Evolutionary conservation across 345 rosid species (phyloP), one percentile per base, ranked within the genome.

Genomic region (Aquilaria malaccensis): DNA sequence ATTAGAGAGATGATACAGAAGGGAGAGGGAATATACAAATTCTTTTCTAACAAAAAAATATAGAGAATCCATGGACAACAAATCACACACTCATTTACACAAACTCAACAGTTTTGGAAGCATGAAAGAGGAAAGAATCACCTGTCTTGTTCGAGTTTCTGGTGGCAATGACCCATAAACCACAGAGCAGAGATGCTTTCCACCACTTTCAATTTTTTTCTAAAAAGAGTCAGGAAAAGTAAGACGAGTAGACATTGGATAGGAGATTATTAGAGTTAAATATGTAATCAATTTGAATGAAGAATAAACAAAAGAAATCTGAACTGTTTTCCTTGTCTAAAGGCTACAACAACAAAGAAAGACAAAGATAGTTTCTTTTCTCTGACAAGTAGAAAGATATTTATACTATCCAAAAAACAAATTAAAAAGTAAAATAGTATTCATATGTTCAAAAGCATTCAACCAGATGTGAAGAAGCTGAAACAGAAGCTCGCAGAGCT

Each of bases 111-210:
- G 43, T 3, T 59, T 41, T 22, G 49, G 63, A 67, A 66, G 53
- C 50, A 75, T 33, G 53, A 64, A 61, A 59, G 70, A 69, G 45
- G 53, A 64, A 61, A 59, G 68, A 71, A 56, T 50, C 74, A 92
- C 98, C 98, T 93, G 97, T 70, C 89, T 78, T 60, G 97, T 89
- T 70, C 94, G 91, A 71, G 97, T 92, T 77, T 85, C 91, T 22
- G 94, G 89, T 67, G 96, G 97, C 74, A 93, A 70, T 52, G 96
- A 93, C 61, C 97, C 97, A 67, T 93, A 93, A 64, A 93, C 98
- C 58, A 93, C 88, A 69, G 98, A 89, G 71, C 98, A 93, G 54
- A 81, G 91, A 80, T 81, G 94, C 65, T 80, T 85, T 52, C 89
- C 91, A 13, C 59, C 66, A 33, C 33, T 69, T 75, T 92, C 89